Base-by-base conservation (phyloP, 164 flowering plant genomes). In the Vitis cinerea region DNA sequence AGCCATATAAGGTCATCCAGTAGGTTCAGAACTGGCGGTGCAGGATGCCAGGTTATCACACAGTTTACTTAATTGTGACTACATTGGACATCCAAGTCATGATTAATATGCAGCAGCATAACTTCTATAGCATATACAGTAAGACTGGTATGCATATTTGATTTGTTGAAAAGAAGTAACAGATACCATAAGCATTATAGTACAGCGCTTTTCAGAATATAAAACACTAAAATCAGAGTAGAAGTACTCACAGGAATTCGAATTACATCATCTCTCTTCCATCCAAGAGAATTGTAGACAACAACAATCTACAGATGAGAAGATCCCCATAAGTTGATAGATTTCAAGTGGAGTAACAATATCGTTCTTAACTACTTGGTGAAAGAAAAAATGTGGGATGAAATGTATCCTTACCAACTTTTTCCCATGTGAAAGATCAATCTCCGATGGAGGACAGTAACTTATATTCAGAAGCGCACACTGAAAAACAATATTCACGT, bases 211-310 rank as follows among this genome's bases (percentile, higher is more conserved):
- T 56, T 17, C 12, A 49, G 57, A 37, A 57, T 8, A 37, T 11
- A 50, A 70, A 60, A 59, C 12, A 72, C 7, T 54, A 14, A 47
- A 2, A 50, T 15, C 50, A 29, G 19, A 61, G 59, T n/a, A 2
- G 60, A 60, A 55, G 10, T 68, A 86, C 97, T 85, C 75, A 92
- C 98, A 62, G 98, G 98, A 67, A 94, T 79, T 70, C 85, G 86
- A 67, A 94, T 70, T 23, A 90, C 77, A 65, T 94, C 95, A 44
- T 84, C 84, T 74, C 98, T 82, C 74, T 80, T 88, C 98, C 97
- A 94, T 66, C 97, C 98, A 75, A 94, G 90, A 73, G 98, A 79
- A 77, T 94, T 94, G 78, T 94, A 92, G 59, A 82, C 81, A 72
- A 94, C 80, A 67, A 92, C 71, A 58, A 94, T 79, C 98, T 94